Evolutionary conservation across 2,329 filamentous ascomycete species (phyloP), one percentile per base, ranked within the genome.

Genomic region (Mollisia scopiformis): DNA sequence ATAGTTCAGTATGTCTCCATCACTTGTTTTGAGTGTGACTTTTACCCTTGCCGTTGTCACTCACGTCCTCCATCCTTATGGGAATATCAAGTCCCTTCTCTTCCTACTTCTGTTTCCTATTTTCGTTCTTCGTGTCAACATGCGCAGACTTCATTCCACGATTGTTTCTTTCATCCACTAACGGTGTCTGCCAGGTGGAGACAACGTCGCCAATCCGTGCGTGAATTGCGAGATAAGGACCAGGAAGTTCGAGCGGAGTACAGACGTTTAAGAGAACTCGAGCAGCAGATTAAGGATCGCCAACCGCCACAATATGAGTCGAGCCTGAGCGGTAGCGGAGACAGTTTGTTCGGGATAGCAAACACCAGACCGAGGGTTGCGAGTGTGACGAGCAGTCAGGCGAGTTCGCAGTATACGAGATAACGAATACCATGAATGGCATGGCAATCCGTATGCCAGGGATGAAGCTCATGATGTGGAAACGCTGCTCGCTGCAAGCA

Each of bases 221-320:
- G 79, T 62, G 76, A 76, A 14, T 69, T 77, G 30, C 70, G 75
- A 46, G 77, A 82, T 0, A 77, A 80, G 54, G 77, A 83, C 23
- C 83, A 73, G 10, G 83, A 86, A 63, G 85, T 82, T 61, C 84
- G 81, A 23, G 76, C 78, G 51, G 75, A 86, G 66, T 75, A 69
- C 41, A 66, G 82, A 35, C 73, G 77, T 41, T 84, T 84, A 71
- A 67, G 74, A 41, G 77, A 82, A 10, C 74, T 82, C 54, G 82
- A 77, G 58, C 66, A 69, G 25, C 76, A 76, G 49, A 69, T 77
- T 0, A 16, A 14, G 27, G 27, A 25, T 27, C 13, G 2, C 6
- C 14, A 52, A 14, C 58, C 57, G 21, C 62, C 62, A 6, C 37
- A 21, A 33, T 64, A 64, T 52, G 58, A 52, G 1, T 51, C 41